Conservation (phyloP, 805 yeast genomes). For the Kazachstania kunashirensis region DNA sequence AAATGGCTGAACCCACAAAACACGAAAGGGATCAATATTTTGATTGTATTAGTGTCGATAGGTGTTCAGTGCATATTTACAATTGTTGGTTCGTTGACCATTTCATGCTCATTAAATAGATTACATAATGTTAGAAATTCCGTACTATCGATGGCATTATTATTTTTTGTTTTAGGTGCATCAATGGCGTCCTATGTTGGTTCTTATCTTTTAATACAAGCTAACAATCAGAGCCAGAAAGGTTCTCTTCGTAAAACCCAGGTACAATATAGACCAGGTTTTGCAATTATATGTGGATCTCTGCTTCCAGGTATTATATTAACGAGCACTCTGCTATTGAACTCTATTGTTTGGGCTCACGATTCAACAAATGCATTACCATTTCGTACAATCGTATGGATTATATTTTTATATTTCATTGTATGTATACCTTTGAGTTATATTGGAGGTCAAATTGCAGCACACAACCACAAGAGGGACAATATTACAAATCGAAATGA, state of each 20-base stretch:
- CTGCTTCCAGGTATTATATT: conserved; percentile 40
- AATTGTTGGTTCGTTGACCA: conserved; percentile 47
- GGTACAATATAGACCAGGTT: conserved; percentile 7
- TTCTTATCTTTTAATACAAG: conserved; percentile 34
- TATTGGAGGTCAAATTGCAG: conserved; percentile 46
- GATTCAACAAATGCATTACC: conserved; percentile 72
- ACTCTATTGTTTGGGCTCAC: conserved; percentile 65
- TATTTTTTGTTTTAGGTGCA: conserved; percentile 59
- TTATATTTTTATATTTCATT: conserved; percentile 50
- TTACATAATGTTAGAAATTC: conserved; percentile 63
- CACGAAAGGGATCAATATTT: conserved; percentile 28
- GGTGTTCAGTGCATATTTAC: conserved; percentile 69
- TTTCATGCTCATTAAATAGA: conserved; percentile 49
- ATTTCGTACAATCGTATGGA: conserved; percentile 57
- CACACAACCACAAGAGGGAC: not conserved
- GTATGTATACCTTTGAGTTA: conserved; percentile 69
- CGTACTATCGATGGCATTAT: conserved; percentile 48
- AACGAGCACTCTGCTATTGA: conserved; percentile 43
- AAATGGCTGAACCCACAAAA: conserved; percentile 31
- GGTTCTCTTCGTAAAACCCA: conserved; percentile 1
- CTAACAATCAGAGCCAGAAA: conserved; percentile 4
- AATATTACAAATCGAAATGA: not conserved
- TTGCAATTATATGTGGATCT: conserved; percentile 41
- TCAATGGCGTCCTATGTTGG: conserved; percentile 67
- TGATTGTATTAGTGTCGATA: conserved; percentile 55